Base-by-base conservation (phyloP, 371 early-diverging fungal species). In the Mortierella sp. region DNA sequence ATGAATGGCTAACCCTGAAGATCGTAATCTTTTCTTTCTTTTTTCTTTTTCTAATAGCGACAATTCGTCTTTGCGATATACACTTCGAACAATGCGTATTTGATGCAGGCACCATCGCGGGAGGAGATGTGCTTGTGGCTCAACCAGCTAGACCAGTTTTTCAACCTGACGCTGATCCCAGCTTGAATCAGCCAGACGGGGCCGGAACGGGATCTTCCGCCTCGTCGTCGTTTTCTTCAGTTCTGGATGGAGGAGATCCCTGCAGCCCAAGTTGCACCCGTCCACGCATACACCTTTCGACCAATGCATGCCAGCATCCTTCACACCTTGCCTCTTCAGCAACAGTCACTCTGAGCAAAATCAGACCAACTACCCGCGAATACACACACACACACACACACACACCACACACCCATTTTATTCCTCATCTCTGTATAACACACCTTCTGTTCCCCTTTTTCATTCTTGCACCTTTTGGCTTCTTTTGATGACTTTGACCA, bases 51-150 rank as follows among this genome's bases (percentile, higher is more conserved):
- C 16, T 31, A 47, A 31, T 86, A 93, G 88, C 89, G 94, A 14
- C 77, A 87, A 19, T 86, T 90, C 73, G 94, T 96, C 8, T 93
- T 97, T 88, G 92, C 95, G 13, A 85, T 97, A 66, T 95, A 95
- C 84, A 94, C 95, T 55, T 90, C 87, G 70, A 93, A 93, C 65
- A 94, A 93, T 75, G 91, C 94, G 64, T 93, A 95, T 68, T 85
- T 95, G 75, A 81, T 96, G 37, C 94, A 93, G 77, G 95, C 96
- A 22, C 85, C 90, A 7, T 89, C 89, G 1, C 87, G 89, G 45
- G 87, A 87, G 13, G 95, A 95, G 22, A 91, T 96, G 91, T 85
- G 91, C 47, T 87, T 89, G 39, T 97, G 97, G 97, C 90, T 96
- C 37, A 75, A 68, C 9, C 68, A 83, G 29, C 71, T 83, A 10